Conservation (phyloP, 192 early-diverging fungal genomes). For the Fimicolochytrium jonesii region DNA sequence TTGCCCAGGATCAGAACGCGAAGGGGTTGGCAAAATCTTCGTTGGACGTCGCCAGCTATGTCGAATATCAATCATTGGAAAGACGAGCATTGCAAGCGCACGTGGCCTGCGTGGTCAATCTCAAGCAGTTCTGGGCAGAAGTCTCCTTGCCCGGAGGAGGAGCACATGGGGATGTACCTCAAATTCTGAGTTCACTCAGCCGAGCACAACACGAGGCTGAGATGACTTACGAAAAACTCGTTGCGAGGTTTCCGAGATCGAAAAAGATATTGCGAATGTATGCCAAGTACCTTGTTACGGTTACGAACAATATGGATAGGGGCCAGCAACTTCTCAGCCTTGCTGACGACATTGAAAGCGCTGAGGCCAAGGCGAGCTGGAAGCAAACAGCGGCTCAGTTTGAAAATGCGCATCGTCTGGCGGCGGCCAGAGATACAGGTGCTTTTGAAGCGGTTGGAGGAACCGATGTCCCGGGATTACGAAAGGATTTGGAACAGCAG, state of each 20-base stretch:
- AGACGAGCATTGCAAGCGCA: neutral
- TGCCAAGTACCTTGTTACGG: conserved; percentile 1
- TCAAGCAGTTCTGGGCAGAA: conserved; percentile 4
- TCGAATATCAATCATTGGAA: conserved; percentile 8
- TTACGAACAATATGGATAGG: neutral
- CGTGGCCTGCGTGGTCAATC: neutral
- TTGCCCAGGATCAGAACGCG: neutral
- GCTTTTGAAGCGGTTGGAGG: no score
- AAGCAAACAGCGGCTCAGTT: no score
- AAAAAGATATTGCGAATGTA: conserved; percentile 5
- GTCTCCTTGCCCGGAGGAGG: no score
- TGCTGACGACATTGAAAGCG: conserved; percentile 8
- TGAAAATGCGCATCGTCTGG: no score
- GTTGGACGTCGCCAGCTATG: conserved; percentile 3
- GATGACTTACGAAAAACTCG: neutral
- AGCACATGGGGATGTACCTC: no score
- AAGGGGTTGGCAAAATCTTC: neutral
- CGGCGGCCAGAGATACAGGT: no score
- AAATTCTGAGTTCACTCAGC: no score
- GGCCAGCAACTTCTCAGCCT: neutral
- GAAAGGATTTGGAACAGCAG: no score
- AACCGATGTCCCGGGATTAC: no score
- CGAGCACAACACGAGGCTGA: conserved; percentile 6
- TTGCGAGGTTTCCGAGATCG: neutral
- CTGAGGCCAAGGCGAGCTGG: no score